Conservation (phyloP, 2,329 filamentous ascomycete species). For the Mollisiaceae sp. region DNA sequence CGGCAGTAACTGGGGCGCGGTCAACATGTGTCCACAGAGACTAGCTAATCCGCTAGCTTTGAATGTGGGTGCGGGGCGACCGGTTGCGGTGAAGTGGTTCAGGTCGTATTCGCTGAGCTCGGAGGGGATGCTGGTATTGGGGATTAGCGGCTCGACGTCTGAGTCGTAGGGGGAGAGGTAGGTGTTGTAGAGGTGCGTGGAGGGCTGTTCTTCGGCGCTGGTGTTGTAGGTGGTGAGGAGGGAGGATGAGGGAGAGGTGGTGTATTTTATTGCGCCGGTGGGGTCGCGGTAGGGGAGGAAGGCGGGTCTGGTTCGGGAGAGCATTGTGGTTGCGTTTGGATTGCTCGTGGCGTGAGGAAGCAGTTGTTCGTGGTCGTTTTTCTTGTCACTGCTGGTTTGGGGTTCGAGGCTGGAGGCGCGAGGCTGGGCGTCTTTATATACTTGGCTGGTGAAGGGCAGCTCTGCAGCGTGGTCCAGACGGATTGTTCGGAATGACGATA, state of each 20-base stretch:
- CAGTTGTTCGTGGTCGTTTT: not conserved
- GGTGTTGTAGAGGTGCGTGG: not conserved
- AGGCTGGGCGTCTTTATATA: not conserved
- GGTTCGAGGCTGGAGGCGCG: not conserved
- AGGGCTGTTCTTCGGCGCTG: not conserved
- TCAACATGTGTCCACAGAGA: slow-evolving; percentile 30
- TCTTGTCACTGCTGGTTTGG: not conserved
- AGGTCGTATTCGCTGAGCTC: slow-evolving; percentile 22
- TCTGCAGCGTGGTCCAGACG: no score
- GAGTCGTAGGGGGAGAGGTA: slow-evolving; percentile 29
- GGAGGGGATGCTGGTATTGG: not conserved
- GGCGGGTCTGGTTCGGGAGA: slow-evolving; percentile 13
- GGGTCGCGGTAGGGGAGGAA: slow-evolving; percentile 32
- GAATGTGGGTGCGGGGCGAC: slow-evolving; percentile 33
- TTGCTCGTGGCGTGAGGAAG: no score
- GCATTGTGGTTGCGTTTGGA: slow-evolving; percentile 5
- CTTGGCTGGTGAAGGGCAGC: no score
- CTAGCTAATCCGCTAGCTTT: slow-evolving; percentile 22
- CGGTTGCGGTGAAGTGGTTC: slow-evolving; percentile 37
- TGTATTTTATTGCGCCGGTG: slow-evolving; percentile 21
- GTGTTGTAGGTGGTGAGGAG: no score
- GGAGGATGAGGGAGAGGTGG: not conserved
- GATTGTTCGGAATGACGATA: no score
- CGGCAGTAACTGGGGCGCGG: slow-evolving; percentile 35
- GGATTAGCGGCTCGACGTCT: slow-evolving; percentile 34